Percentiles rank a stretch among this genome's conserved stretches.
Evolutionary conservation across 306 rosid species (phyloP).

Genomic region (Fragaria vesca): DNA sequence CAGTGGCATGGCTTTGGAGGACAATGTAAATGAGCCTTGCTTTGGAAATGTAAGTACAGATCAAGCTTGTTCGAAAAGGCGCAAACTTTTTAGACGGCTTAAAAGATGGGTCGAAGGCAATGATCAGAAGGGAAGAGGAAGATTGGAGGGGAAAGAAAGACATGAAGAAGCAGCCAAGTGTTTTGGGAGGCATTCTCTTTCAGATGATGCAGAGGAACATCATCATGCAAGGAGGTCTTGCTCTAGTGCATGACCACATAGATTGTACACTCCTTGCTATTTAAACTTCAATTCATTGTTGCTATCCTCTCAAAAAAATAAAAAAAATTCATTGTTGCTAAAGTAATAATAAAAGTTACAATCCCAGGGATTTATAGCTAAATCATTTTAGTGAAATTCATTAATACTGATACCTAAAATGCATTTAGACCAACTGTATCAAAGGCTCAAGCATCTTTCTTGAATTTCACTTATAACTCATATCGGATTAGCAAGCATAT

Average conservation of each 20-base stretch:
- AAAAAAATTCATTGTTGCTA: not conserved
- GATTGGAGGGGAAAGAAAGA: conserved; percentile 34
- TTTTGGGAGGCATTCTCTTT: conserved; percentile 28
- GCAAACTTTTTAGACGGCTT: conserved; percentile 45
- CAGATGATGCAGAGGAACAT: conserved; percentile 33
- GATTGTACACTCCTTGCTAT: not conserved
- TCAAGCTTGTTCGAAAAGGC: conserved; percentile 29
- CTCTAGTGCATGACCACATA: conserved; percentile 42
- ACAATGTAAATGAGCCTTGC: conserved; percentile 27
- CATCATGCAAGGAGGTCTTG: conserved; percentile 39
- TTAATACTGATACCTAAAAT: not conserved
- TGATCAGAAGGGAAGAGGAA: conserved; percentile 45
- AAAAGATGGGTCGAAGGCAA: conserved; percentile 57
- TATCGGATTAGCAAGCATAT: no score
- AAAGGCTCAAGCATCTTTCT: no score
- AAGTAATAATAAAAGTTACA: not conserved
- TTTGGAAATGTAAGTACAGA: conserved; percentile 30
- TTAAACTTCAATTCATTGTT: not conserved
- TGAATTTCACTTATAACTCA: no score
- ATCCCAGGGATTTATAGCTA: not conserved
- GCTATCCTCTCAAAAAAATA: no score
- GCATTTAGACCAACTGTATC: no score
- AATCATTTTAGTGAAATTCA: not conserved
- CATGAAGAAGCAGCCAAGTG: conserved; percentile 30
- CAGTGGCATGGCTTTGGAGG: conserved; percentile 25